Evolutionary conservation across 768 basidiomycete genomes (phyloP).

Genomic region (Boletales sp.): DNA sequence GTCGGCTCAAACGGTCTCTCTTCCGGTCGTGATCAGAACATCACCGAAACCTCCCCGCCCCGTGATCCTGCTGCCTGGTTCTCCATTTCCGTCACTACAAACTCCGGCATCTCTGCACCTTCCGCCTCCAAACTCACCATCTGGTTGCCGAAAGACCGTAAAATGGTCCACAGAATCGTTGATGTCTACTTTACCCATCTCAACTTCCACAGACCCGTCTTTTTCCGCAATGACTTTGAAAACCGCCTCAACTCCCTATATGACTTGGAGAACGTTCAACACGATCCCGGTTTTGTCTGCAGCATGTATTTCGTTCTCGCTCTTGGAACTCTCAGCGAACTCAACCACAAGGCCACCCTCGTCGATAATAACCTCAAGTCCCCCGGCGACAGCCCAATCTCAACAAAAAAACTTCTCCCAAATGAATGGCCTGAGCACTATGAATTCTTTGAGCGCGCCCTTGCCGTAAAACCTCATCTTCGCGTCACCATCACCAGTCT

Average conservation of each 20-base stretch:
- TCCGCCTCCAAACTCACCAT: slow-evolving; percentile 36
- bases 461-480: slow-evolving; percentile 76
- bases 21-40: slow-evolving; percentile 64
- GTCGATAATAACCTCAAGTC: slow-evolving; percentile 44
- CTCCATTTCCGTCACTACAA: slow-evolving; percentile 47
- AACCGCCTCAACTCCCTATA: slow-evolving; percentile 64
- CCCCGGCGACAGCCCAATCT: slow-evolving; percentile 29
- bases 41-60: slow-evolving; percentile 51
- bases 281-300: slow-evolving; percentile 78
- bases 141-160: slow-evolving; percentile 77
- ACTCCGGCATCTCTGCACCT: slow-evolving; percentile 18
- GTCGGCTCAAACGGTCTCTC: slow-evolving; percentile 70
- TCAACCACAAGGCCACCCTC: slow-evolving; percentile 65
- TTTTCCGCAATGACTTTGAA: slow-evolving; percentile 65
- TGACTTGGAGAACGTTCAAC: slow-evolving; percentile 44
- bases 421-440: slow-evolving; percentile 73
- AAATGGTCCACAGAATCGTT: slow-evolving; percentile 57
- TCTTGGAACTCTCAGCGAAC: slow-evolving; percentile 77
- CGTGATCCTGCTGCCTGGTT: slow-evolving; percentile 64
- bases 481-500: slow-evolving; percentile 79
- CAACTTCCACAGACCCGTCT: slow-evolving; percentile 78
- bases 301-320: slow-evolving; percentile 75
- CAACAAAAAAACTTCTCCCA: slow-evolving; percentile 58
- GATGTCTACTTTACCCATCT: slow-evolving; percentile 74
- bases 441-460: slow-evolving; percentile 79